Evolutionary conservation across 2,329 filamentous ascomycete species (phyloP).

Genomic region (Fusarium nisikadoi): DNA sequence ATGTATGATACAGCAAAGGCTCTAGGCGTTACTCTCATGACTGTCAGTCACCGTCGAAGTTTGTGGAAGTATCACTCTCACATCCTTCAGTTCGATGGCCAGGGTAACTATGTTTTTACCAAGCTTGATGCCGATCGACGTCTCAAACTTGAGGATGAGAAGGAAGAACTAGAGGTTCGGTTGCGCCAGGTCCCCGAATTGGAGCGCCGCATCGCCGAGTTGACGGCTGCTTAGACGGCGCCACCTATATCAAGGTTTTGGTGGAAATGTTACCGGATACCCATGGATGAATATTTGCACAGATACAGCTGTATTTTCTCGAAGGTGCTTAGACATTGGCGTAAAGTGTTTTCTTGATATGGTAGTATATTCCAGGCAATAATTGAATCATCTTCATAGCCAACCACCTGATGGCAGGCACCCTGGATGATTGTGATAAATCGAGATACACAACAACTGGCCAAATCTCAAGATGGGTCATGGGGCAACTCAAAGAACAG

Average conservation of each 20-base stretch:
- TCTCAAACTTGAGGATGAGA: slow-evolving; percentile 91
- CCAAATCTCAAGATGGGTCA: not conserved
- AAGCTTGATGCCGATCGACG: slow-evolving; percentile 87
- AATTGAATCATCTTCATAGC: not conserved
- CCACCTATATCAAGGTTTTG: not conserved
- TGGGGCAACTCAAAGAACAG: not conserved
- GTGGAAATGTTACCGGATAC: slow-evolving; percentile 2
- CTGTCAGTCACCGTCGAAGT: slow-evolving; percentile 89
- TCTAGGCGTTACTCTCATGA: slow-evolving; percentile 94
- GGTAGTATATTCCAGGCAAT: not conserved
- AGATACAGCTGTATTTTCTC: not conserved
- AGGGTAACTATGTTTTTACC: slow-evolving; percentile 91
- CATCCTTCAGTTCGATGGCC: slow-evolving; percentile 96
- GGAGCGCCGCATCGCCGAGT: slow-evolving; percentile 83
- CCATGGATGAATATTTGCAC: not conserved
- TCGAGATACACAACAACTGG: not conserved
- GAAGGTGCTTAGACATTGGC: not conserved
- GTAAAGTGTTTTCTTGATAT: not conserved
- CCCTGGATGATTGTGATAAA: not conserved
- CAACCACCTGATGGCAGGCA: not conserved
- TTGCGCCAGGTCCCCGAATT: slow-evolving; percentile 88
- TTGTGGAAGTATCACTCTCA: slow-evolving; percentile 96
- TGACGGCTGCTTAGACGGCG: slow-evolving; percentile 59
- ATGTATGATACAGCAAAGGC: slow-evolving; percentile 98
- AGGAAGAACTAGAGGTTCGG: slow-evolving; percentile 89